Conservation (phyloP, 768 basidiomycete species). For the Rhodotorula babjevae region DNA sequence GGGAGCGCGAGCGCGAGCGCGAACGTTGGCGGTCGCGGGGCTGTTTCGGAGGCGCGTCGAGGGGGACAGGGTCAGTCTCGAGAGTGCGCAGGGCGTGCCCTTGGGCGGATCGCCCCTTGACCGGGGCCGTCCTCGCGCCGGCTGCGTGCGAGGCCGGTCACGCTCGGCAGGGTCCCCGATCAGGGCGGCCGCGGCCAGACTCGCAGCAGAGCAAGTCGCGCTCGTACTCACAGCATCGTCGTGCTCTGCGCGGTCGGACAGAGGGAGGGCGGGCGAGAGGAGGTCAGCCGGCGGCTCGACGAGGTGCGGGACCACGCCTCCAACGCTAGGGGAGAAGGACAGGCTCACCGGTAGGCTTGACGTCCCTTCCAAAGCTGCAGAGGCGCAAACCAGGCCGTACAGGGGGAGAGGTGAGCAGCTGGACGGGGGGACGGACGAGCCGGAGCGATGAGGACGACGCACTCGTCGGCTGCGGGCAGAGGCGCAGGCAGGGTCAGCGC, state of each 20-base stretch:
- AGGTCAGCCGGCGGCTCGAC: not conserved
- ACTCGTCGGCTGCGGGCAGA: conserved; percentile 3
- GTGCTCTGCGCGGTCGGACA: conserved; percentile 34
- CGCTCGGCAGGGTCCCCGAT: not conserved
- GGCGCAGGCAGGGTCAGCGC: not conserved
- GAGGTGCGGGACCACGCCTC: not conserved
- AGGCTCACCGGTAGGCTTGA: not conserved
- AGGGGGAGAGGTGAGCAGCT: not conserved
- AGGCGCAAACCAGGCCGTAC: no score
- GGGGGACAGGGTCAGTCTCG: not conserved
- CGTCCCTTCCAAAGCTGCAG: not conserved
- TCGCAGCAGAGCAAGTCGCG: not conserved
- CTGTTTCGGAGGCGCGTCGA: conserved; percentile 42
- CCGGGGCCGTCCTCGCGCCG: conserved; percentile 1
- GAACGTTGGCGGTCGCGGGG: conserved; percentile 51
- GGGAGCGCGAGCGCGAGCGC: conserved; percentile 44
- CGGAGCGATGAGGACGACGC: not conserved
- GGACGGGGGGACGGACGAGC: not conserved
- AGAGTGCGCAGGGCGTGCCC: not conserved
- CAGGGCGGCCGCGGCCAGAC: not conserved
- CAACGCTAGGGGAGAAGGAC: no score
- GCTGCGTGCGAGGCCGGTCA: not conserved
- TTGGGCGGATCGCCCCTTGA: not conserved
- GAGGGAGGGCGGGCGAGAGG: not conserved
- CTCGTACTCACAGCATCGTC: conserved; percentile 55